These are phyloP conservation scores for Acacia acuminata DNA, from an alignment of 306 rosid genomes.

Conservation along the genomic window DNA sequence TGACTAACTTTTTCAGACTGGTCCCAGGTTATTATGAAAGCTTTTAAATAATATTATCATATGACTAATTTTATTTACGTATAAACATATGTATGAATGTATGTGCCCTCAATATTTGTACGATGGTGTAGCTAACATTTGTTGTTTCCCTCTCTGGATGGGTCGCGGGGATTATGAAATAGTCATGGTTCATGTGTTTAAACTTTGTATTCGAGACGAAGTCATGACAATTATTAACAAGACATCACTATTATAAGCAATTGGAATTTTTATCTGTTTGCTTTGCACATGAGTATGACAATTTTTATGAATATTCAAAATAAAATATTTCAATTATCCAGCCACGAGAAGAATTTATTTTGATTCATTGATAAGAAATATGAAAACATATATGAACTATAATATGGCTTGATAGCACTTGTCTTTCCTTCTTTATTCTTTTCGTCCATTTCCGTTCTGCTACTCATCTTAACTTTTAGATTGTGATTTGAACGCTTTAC, in stretches of 20 bases:
- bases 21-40: background rate
- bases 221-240: background rate
- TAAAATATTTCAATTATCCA: too few species aligned
- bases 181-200: background rate
- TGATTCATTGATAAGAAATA: too few species aligned
- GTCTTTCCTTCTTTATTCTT: too few species aligned
- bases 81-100: background rate
- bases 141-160: background rate
- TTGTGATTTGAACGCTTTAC: fast-evolving
- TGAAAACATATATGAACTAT: too few species aligned
- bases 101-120: background rate
- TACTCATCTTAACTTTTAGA: too few species aligned
- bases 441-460: too few species aligned
- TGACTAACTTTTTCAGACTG: background rate
- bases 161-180: background rate
- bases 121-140: background rate
- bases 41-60: background rate
- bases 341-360: too few species aligned
- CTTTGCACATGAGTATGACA: background rate
- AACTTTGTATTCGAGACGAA: background rate
- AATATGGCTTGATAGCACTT: too few species aligned
- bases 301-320: background rate
- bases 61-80: background rate
- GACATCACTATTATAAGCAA: background rate
- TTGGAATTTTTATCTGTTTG: background rate